Evolutionary conservation across 2,329 filamentous ascomycete genomes (phyloP).

Genomic region (Salinomyces thailandicus): DNA sequence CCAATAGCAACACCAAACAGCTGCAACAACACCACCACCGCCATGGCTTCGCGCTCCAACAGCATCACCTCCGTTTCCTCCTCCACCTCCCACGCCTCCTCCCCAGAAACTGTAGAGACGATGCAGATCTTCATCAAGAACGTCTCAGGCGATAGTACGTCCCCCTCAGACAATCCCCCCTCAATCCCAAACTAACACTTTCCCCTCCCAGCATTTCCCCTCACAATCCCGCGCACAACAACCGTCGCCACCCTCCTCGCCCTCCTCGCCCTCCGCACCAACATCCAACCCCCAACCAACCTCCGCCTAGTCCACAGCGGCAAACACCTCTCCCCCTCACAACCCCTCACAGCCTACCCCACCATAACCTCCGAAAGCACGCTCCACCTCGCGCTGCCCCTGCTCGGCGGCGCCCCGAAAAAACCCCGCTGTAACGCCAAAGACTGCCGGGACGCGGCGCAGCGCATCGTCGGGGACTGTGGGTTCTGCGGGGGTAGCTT

Average conservation of each 20-base stretch:
- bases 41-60: constrained; percentile 30
- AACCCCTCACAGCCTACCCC: constrained; percentile 39
- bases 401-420: constrained; percentile 54
- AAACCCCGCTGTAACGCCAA: constrained; percentile 81
- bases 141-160: constrained; percentile 48
- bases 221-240: constrained; percentile 44
- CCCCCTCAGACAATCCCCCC: not conserved
- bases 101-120: constrained; percentile 38
- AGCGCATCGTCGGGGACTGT: constrained; percentile 93
- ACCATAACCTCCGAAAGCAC: constrained; percentile 41
- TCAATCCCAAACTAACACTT: constrained; percentile 8
- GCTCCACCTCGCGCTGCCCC: constrained; percentile 45
- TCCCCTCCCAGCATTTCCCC: constrained; percentile 40
- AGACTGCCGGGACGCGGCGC: constrained; percentile 76
- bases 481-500: constrained; percentile 89
- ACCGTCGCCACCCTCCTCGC: constrained; percentile 46
- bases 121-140: constrained; percentile 55
- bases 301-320: constrained; percentile 49
- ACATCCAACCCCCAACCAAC: constrained; percentile 38
- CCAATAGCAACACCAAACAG: too few species aligned
- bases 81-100: constrained; percentile 24
- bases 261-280: constrained; percentile 48
- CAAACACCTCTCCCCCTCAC: constrained; percentile 41
- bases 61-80: constrained; percentile 34
- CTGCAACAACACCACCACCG: not conserved